Conservation (phyloP, 768 basidiomycete genomes). For the Lentinula raphanica region DNA sequence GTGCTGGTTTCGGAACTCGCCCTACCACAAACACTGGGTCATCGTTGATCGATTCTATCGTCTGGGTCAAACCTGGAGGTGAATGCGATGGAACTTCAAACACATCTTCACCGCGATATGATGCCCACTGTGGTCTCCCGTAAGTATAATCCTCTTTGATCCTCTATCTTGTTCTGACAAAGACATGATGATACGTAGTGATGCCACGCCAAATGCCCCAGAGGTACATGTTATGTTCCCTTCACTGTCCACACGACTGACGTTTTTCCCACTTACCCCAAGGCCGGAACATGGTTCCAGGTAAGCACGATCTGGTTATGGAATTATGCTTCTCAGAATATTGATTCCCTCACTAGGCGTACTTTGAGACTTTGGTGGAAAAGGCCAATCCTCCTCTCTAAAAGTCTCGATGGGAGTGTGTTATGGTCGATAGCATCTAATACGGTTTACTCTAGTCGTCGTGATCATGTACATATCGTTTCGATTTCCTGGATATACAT, state of each 20-base stretch:
- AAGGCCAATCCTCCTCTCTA: slow-evolving; percentile 51
- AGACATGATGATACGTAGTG: slow-evolving; percentile 31
- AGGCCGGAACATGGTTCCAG: slow-evolving; percentile 65
- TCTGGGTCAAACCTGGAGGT: slow-evolving; percentile 68
- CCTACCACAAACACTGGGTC: slow-evolving; percentile 54
- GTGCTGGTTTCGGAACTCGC: slow-evolving; percentile 56
- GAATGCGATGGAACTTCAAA: slow-evolving; percentile 61
- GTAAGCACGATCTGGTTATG: slow-evolving; percentile 10
- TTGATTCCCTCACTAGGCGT: slow-evolving; percentile 26
- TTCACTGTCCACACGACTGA: background rate
- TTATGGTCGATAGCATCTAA: background rate
- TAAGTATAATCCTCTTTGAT: slow-evolving; percentile 24
- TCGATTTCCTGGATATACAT: background rate
- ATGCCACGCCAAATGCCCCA: slow-evolving; percentile 50
- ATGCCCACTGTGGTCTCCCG: slow-evolving; percentile 44
- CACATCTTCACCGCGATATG: slow-evolving; percentile 47
- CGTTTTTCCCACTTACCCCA: background rate
- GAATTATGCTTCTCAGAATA: background rate
- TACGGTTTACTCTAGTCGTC: no score
- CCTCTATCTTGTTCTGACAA: background rate
- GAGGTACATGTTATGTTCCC: slow-evolving; percentile 20
- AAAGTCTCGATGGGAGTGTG: slow-evolving; percentile 5
- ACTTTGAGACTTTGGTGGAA: slow-evolving; percentile 51
- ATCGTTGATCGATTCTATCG: slow-evolving; percentile 52
- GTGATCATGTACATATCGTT: background rate